Percentiles rank a stretch among this genome's conserved stretches.
Conservation (phyloP, 2,329 filamentous ascomycete genomes). For the Orbilia brochopaga region DNA sequence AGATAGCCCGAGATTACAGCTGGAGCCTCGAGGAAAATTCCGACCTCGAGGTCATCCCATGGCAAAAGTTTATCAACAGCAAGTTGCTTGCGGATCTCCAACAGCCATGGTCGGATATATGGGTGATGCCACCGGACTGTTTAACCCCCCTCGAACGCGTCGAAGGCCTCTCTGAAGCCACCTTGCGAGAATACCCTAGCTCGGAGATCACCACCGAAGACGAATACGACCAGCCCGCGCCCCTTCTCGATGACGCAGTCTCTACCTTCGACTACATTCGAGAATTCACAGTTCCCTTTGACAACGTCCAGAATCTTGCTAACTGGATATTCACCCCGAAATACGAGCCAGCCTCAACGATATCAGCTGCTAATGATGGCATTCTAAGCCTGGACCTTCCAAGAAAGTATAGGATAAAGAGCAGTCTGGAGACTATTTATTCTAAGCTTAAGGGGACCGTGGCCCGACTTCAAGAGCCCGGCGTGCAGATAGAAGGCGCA, state of each 20-base stretch:
- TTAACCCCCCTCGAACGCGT: constrained; percentile 14
- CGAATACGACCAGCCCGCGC: not conserved
- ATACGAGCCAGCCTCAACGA: not conserved
- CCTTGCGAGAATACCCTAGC: constrained; percentile 15
- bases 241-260: constrained; percentile 9
- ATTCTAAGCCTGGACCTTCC: not conserved
- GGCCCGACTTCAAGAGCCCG: not conserved
- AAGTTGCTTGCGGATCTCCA: constrained; percentile 5
- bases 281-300: constrained; percentile 16
- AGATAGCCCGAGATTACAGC: constrained; percentile 12
- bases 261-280: constrained; percentile 29
- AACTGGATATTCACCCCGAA: constrained; percentile 19
- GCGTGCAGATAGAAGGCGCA: constrained; percentile 1
- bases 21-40: constrained; percentile 1
- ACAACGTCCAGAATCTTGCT: not conserved
- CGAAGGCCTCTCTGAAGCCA: constrained; percentile 1
- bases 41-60: constrained; percentile 6
- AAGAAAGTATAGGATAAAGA: constrained; percentile 18
- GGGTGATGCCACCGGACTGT: constrained; percentile 10
- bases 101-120: constrained; percentile 21
- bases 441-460: not conserved
- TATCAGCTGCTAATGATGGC: not conserved
- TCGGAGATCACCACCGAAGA: constrained; percentile 23
- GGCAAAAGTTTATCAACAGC: constrained; percentile 22
- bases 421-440: constrained; percentile 16